phyloP scores from a whole-genome alignment of 495 filamentous ascomycete genomes.

The Penicillium bialowiezense region DNA sequence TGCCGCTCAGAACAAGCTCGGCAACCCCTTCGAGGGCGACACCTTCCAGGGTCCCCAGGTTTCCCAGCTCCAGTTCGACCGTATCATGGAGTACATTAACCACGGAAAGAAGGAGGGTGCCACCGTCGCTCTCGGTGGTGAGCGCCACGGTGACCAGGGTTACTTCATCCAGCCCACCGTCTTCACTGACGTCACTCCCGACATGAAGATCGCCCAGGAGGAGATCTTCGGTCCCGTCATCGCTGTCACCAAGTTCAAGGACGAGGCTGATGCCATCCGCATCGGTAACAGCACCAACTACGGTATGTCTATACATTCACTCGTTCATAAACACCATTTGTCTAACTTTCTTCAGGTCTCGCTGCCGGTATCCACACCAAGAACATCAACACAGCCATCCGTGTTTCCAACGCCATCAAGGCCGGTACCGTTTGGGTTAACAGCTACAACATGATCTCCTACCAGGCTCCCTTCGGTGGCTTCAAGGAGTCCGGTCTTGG shows the following conservation, averaged over 20 bases:
- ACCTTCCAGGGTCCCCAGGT: constrained; percentile 99
- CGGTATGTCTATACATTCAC: constrained; percentile 29
- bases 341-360: constrained; percentile 50
- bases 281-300: constrained; percentile 81
- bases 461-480: constrained; percentile 83
- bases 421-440: constrained; percentile 97
- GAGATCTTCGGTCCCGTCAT: constrained; percentile 98
- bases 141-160: constrained; percentile 83
- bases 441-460: constrained; percentile 82
- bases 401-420: constrained; percentile 74
- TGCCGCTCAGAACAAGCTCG: constrained; percentile 77
- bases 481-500: constrained; percentile 94
- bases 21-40: constrained; percentile 80
- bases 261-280: constrained; percentile 77
- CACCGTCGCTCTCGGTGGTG: constrained; percentile 79
- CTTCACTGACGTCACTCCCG: constrained; percentile 80
- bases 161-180: constrained; percentile 99
- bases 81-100: constrained; percentile 97
- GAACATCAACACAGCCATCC: constrained; percentile 89
- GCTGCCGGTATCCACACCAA: constrained; percentile 91
- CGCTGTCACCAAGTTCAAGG: constrained; percentile 90
- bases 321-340: background rate
- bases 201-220: constrained; percentile 99
- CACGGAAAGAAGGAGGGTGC: constrained; percentile 85
- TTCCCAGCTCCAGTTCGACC: constrained; percentile 91